Conservation (phyloP, 1,139 yeast genomes). For the Candida labiduridarum region DNA sequence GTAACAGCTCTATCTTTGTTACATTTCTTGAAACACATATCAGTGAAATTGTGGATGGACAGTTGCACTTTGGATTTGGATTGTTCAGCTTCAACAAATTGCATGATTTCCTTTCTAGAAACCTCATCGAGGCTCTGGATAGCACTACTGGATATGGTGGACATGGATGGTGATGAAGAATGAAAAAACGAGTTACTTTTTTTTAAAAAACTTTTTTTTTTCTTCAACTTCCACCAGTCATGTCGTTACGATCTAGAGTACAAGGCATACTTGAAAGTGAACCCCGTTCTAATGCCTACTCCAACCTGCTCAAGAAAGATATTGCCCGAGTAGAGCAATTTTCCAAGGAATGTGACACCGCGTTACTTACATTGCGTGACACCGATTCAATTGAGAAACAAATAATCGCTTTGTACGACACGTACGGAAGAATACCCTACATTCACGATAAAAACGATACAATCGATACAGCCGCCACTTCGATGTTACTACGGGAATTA, state of each 20-base stretch:
- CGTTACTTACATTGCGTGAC: constrained; percentile 20
- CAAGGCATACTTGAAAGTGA: background rate
- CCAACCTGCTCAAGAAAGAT: constrained; percentile 30
- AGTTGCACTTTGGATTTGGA: constrained; percentile 87
- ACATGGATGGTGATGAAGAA: constrained; percentile 36
- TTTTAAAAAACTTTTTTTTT: constrained; percentile 3
- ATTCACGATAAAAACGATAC: constrained; percentile 40
- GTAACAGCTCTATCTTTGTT: constrained; percentile 52
- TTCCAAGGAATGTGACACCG: constrained; percentile 32
- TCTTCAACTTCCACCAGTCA: background rate
- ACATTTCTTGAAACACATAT: constrained; percentile 89
- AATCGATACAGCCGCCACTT: constrained; percentile 39
- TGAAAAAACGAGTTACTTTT: background rate
- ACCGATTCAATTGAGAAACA: constrained; percentile 17
- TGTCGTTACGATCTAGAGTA: constrained; percentile 2
- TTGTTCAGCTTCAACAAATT: constrained; percentile 80
- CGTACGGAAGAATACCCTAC: constrained; percentile 33
- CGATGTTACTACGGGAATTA: constrained; percentile 22
- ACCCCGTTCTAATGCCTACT: constrained; percentile 18
- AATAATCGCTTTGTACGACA: constrained; percentile 31
- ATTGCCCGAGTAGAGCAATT: constrained; percentile 28
- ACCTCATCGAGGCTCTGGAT: constrained; percentile 68
- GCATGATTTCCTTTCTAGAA: constrained; percentile 72
- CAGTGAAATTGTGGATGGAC: constrained; percentile 84
- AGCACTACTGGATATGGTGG: constrained; percentile 60